Conservation (phyloP, 2,329 filamentous ascomycete genomes). For the Fusarium armeniacum region DNA sequence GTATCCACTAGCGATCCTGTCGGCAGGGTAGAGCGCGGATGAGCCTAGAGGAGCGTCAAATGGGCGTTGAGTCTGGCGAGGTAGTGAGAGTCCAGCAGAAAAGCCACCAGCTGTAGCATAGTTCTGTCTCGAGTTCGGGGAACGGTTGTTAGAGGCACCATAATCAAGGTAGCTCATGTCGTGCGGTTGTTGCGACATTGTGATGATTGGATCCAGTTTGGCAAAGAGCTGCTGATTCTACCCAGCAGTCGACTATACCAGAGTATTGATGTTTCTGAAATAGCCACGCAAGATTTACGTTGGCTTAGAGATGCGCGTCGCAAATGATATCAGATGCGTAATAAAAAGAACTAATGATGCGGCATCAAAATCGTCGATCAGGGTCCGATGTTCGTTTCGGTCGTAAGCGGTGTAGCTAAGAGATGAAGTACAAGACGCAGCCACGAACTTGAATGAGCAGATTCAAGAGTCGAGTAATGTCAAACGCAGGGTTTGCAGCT, state of each 20-base stretch:
- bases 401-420: constrained; percentile 45
- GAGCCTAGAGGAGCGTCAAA: constrained; percentile 78
- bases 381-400: constrained; percentile 38
- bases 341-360: constrained; percentile 33
- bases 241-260: constrained; percentile 36
- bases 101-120: constrained; percentile 64
- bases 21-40: constrained; percentile 77
- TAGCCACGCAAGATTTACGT: constrained; percentile 22
- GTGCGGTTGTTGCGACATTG: constrained; percentile 65
- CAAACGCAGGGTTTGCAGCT: neutral
- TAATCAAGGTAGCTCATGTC: constrained; percentile 81
- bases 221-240: constrained; percentile 44
- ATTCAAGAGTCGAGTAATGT: neutral
- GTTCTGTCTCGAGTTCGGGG: constrained; percentile 75
- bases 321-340: constrained; percentile 29
- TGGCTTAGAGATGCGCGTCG: constrained; percentile 12
- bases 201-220: constrained; percentile 45
- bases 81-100: constrained; percentile 61
- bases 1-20: constrained; percentile 73
- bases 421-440: constrained; percentile 19
- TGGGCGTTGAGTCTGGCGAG: constrained; percentile 75
- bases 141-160: constrained; percentile 69
- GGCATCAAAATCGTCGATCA: constrained; percentile 47
- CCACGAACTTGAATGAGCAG: constrained; percentile 21
- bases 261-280: constrained; percentile 1